Evolutionary conservation across 2,329 filamentous ascomycete species (phyloP).

Genomic region (Fusarium sp.): DNA sequence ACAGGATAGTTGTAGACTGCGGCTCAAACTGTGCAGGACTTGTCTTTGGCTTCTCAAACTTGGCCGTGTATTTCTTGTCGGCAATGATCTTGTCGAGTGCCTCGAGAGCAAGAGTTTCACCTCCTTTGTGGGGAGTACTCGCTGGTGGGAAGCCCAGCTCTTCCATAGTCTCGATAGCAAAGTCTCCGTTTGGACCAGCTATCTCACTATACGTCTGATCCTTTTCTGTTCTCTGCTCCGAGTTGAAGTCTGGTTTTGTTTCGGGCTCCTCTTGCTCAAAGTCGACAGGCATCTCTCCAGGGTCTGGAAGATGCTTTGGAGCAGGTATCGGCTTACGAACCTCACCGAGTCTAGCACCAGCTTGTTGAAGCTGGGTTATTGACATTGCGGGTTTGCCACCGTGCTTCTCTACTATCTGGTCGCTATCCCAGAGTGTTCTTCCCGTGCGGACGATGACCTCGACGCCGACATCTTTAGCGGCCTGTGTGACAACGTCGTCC

Average conservation of each 20-base stretch:
- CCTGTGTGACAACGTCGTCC: slow-evolving; percentile 66
- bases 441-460: slow-evolving; percentile 73
- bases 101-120: slow-evolving; percentile 73
- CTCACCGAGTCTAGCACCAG: slow-evolving; percentile 70
- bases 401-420: slow-evolving; percentile 73
- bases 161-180: slow-evolving; percentile 75
- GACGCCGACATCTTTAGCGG: slow-evolving; percentile 74
- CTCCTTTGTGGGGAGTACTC: slow-evolving; percentile 74
- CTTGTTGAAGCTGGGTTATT: slow-evolving; percentile 72
- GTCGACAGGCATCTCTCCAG: slow-evolving; percentile 69
- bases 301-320: slow-evolving; percentile 70
- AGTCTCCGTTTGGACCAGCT: slow-evolving; percentile 75
- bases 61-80: slow-evolving; percentile 74
- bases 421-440: slow-evolving; percentile 78
- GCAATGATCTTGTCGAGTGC: slow-evolving; percentile 68
- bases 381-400: slow-evolving; percentile 79
- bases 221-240: slow-evolving; percentile 59
- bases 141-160: slow-evolving; percentile 75
- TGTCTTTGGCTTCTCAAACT: slow-evolving; percentile 80
- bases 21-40: slow-evolving; percentile 79
- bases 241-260: slow-evolving; percentile 69
- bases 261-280: slow-evolving; percentile 67
- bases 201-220: slow-evolving; percentile 70
- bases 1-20: slow-evolving; percentile 78
- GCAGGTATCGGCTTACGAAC: slow-evolving; percentile 70